A percentile compares a stretch with the other conserved stretches of the same genome.
Evolutionary conservation across 2,329 filamentous ascomycete species (phyloP).

Genomic region (Penicillium sp.): DNA sequence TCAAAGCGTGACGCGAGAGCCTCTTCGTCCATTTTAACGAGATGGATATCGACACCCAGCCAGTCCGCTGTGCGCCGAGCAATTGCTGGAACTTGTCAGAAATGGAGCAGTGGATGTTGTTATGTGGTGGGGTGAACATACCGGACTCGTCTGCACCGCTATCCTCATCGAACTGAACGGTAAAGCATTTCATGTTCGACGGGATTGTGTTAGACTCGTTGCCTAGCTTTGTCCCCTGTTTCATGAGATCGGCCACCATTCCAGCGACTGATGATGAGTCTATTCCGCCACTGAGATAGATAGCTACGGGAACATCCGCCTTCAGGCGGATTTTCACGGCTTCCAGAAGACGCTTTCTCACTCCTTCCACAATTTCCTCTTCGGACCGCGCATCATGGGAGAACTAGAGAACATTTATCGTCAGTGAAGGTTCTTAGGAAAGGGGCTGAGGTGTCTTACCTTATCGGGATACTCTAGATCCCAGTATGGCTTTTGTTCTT

Average conservation of each 20-base stretch:
- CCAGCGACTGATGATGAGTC: slow-evolving; percentile 58
- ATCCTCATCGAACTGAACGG: slow-evolving; percentile 52
- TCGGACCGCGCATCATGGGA: slow-evolving; percentile 44
- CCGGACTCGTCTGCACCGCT: slow-evolving; percentile 52
- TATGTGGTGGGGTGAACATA: slow-evolving; percentile 12
- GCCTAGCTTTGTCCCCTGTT: slow-evolving; percentile 42
- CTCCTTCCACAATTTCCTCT: slow-evolving; percentile 52
- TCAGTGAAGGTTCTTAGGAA: not conserved
- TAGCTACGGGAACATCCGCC: slow-evolving; percentile 57
- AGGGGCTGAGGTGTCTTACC: slow-evolving; percentile 26
- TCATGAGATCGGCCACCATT: slow-evolving; percentile 53
- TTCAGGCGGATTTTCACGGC: slow-evolving; percentile 53
- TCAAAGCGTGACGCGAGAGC: slow-evolving; percentile 45
- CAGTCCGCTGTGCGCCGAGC: slow-evolving; percentile 49
- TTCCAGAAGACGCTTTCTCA: slow-evolving; percentile 52
- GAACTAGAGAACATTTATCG: not conserved
- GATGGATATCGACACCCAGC: slow-evolving; percentile 47
- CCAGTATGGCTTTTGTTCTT: slow-evolving; percentile 47
- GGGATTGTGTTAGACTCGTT: slow-evolving; percentile 45
- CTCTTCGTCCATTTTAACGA: slow-evolving; percentile 34
- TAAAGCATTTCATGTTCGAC: slow-evolving; percentile 48
- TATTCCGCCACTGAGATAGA: slow-evolving; percentile 58
- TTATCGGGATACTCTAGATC: slow-evolving; percentile 54
- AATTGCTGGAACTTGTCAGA: slow-evolving; percentile 29
- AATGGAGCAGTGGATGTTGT: not conserved